Conservation (phyloP, 441 rosid species). For the Hura crepitans region DNA sequence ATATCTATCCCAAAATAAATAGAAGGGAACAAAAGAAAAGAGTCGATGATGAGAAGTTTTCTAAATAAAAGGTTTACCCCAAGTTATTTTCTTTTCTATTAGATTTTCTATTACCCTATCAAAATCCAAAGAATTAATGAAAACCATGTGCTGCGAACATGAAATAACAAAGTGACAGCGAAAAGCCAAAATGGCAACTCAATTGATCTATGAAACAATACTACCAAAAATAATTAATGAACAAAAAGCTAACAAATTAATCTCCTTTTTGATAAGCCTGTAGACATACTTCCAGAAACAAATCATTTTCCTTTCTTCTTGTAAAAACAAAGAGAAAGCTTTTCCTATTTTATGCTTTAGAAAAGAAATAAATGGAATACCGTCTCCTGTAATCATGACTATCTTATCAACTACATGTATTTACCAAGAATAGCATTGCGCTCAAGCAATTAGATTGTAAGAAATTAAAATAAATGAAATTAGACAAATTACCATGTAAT, state of each 20-base stretch:
- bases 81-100: background rate
- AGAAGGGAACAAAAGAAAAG: background rate
- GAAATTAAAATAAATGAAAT: slow-evolving; percentile 13
- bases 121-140: background rate
- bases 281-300: background rate
- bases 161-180: background rate
- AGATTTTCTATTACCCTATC: background rate
- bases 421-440: background rate
- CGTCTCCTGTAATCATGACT: background rate
- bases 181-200: background rate
- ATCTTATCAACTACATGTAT: background rate
- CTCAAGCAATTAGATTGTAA: background rate
- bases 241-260: background rate
- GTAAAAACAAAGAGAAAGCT: background rate
- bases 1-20: background rate
- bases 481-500: slow-evolving; percentile 70
- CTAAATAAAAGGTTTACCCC: background rate
- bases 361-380: background rate
- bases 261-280: background rate
- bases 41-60: background rate
- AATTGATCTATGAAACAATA: background rate
- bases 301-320: background rate
- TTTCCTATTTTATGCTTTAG: too few relatives aligned
- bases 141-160: background rate
- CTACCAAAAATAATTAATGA: background rate